Evolutionary conservation across 2,329 filamentous ascomycete genomes (phyloP), one percentile per base, ranked within the genome.

Genomic region (Raffaelea deltoideospora): DNA sequence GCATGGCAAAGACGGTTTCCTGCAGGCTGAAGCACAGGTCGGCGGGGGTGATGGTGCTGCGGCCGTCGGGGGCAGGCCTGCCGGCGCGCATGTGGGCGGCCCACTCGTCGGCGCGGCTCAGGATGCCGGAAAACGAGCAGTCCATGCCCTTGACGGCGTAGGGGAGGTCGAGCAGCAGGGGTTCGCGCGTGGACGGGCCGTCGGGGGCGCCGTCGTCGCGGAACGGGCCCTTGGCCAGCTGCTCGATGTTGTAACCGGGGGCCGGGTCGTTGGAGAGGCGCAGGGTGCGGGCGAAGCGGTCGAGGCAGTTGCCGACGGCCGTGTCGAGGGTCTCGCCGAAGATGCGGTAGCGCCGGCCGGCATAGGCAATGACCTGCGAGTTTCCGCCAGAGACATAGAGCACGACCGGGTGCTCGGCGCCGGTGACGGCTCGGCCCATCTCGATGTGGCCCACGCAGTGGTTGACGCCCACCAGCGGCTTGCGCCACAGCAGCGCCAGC

Each of bases 101-200:
- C 32, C 94, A 64, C 26, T 78, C 67, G 53, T 98, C 90, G 11
- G 88, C 79, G 5, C 74, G 72, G 1, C 83, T 84, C 21, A 98
- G 63, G 45, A 98, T 93, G 2, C 90, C 90, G 3, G 82, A 87
- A 59, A 98, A 96, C 19, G 82, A 90, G 50, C 86, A 93, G 56
- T 98, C 90, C 90, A 98, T 98, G 35, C 90, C 90, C 59, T 98
- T 98, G 44, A 98, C 90, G 3, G 87, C 76, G 53, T 98, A 98
- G 2, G 90, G 90, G 21, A 98, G 64, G 47, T 96, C 88, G 15
- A 96, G 65, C 28, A 98, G 62, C 18, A 75, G 60, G 31, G 67
- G 72, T 1, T 73, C 73, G 37, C 77, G 76, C 56, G 80, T 78
- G 1, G 39, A 37, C n/a, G n/a, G n/a, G 14, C 18, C 31, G 20